Percentiles rank a stretch among this genome's conserved stretches.
These are phyloP conservation scores for Capsicum pubescens DNA, from an alignment of 257 asterid genomes.

Conservation along the genomic window DNA sequence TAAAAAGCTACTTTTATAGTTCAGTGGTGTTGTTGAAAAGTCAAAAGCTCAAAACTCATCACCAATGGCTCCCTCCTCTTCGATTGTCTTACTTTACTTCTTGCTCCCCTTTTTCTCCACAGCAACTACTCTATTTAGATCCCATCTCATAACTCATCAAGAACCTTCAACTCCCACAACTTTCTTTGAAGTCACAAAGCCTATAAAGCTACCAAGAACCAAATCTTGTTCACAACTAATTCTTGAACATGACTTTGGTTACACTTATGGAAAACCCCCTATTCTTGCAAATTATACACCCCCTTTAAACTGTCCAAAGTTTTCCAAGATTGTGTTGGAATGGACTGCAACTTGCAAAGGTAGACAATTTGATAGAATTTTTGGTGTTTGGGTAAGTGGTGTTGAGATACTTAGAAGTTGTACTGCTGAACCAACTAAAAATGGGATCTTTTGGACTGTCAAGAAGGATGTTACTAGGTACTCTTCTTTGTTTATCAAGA, in stretches of 20 bases:
- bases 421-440: constrained; percentile 70
- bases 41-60: neutral
- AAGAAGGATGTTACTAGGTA: constrained; percentile 79
- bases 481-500: constrained; percentile 53
- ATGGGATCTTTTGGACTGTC: constrained; percentile 69
- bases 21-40: too few species aligned
- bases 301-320: constrained; percentile 52
- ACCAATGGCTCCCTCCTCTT: constrained; percentile 36
- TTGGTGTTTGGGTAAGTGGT: constrained; percentile 66
- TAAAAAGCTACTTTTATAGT: too few species aligned
- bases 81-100: constrained; percentile 31
- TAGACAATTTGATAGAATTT: too few species aligned
- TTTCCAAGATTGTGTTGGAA: constrained; percentile 60
- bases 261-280: constrained; percentile 64
- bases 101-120: constrained; percentile 35
- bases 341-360: constrained; percentile 79
- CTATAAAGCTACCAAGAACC: constrained; percentile 56
- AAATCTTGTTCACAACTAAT: constrained; percentile 50
- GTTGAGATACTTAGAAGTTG: constrained; percentile 84
- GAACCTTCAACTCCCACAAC: constrained; percentile 42
- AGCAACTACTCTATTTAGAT: constrained; percentile 46
- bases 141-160: constrained; percentile 33
- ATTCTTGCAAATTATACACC: constrained; percentile 57
- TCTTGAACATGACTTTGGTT: constrained; percentile 63
- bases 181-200: constrained; percentile 67